Base-by-base conservation (phyloP, 257 asterid species). In the Datura wrightii region DNA sequence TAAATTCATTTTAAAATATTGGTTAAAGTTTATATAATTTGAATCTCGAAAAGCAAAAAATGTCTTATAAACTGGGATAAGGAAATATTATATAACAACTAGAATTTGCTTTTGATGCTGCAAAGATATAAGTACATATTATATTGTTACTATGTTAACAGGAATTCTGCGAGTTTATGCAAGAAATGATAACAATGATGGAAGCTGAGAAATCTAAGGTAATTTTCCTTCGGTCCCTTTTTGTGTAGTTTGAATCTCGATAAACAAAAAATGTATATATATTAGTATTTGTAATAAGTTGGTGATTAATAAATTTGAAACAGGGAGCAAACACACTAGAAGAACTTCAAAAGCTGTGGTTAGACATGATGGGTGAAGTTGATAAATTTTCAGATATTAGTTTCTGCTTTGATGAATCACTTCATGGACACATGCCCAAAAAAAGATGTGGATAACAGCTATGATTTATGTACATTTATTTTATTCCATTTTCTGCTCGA, bases 181-280 rank as follows among this genome's bases (percentile, higher is more conserved):
- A 82, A 82, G 87, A 87, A 85, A 85, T 85, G 89, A 70, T 56
- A 46, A n/a, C 87, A 16, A 39, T 87, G 83, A 81, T 87, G n/a
- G 60, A 84, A 60, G 46, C 36, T 59, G 84, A 87, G 84, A 85
- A 83, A 79, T 78, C 86, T 78, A 80, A 83, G 84, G 87, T 85
- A 82, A 5, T 74, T 31, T 24, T 1, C 60, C 44, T 74, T 48
- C 44, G 5, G 2, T 2, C n/a, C 18, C 2, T 3, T 7, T 7
- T 2, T 39, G 31, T 24, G 31, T 24, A 24, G 31, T 24, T 24
- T 24, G 31, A 24, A 24, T 24, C 31, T 24, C 31, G 31, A 24
- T 24, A 24, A 24, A 24, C 31, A 24, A 24, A 24, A 24, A 2
- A 1, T 39, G 4, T 39, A 39, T 39, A 39, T 69, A 39, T 15